phyloP scores from a whole-genome alignment of 2,329 filamentous ascomycete species.

The Phaeophleospora eucalypticola region DNA sequence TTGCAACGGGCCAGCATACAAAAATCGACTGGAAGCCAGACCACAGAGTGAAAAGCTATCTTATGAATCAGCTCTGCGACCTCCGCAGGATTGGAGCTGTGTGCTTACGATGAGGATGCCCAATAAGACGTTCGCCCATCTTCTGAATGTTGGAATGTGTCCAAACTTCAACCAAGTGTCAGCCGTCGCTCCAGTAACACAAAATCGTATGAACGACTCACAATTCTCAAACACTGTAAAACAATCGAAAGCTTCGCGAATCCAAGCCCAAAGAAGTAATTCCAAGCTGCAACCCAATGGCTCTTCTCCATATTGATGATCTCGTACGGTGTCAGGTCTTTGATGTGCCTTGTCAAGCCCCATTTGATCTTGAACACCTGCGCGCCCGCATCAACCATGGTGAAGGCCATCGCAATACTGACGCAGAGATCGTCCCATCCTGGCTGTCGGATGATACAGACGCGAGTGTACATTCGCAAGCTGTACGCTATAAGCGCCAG shows the following conservation, averaged over 20 bases:
- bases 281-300: conserved; percentile 15
- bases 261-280: conserved; percentile 15
- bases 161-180: conserved; percentile 9
- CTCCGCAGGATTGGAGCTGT: not conserved
- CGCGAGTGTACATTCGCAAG: conserved; percentile 17
- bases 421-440: conserved; percentile 11
- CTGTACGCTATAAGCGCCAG: conserved; percentile 15
- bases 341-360: not conserved
- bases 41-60: conserved; percentile 5
- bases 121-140: not conserved
- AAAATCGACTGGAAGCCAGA: conserved; percentile 9
- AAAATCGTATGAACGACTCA: not conserved
- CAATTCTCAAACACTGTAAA: conserved; percentile 17
- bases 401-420: not conserved
- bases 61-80: not conserved
- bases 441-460: conserved; percentile 9
- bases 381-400: not conserved
- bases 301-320: conserved; percentile 8
- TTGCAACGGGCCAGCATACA: conserved; percentile 4
- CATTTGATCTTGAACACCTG: not conserved
- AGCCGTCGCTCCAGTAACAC: not conserved
- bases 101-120: not conserved
- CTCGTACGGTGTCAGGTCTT: conserved; percentile 9
- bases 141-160: conserved; percentile 16
- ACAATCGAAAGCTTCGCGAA: conserved; percentile 19